A percentile compares a stretch with the other conserved stretches of the same genome.
phyloP scores from a whole-genome alignment of 139 green algal genomes.

The Chlorella sorokiniana region DNA sequence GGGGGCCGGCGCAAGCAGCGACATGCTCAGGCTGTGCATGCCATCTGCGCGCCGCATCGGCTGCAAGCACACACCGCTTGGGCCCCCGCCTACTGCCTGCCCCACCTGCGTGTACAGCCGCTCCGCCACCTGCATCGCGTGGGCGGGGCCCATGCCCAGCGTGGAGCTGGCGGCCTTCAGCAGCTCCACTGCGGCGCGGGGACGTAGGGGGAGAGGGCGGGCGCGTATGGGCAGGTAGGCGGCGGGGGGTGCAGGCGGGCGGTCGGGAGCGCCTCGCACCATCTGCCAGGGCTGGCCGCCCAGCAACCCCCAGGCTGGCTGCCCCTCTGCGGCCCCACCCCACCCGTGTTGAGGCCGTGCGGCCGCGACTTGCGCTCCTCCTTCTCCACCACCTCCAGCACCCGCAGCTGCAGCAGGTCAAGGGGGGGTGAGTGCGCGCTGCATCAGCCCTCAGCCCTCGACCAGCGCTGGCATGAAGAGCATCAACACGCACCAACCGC shows the following conservation, averaged over 20 bases:
- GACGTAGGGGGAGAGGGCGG: not conserved
- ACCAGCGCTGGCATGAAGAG: not conserved
- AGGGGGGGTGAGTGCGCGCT: not conserved
- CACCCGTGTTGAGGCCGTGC: slow-evolving; percentile 77
- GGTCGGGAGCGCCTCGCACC: too few species aligned
- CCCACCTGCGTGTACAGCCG: slow-evolving; percentile 78
- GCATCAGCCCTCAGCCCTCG: not conserved
- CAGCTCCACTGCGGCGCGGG: slow-evolving; percentile 68
- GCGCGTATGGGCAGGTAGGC: too few species aligned
- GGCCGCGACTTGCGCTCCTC: slow-evolving; percentile 67
- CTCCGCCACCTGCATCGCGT: slow-evolving; percentile 86
- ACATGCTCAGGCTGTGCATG: too few species aligned
- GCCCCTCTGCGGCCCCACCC: not conserved
- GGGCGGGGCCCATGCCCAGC: slow-evolving; percentile 78
- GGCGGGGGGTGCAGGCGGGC: too few species aligned
- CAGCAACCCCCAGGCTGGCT: too few species aligned
- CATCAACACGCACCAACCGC: slow-evolving; percentile 22
- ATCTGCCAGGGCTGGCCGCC: too few species aligned
- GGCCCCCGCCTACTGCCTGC: not conserved
- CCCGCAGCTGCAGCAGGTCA: slow-evolving; percentile 35
- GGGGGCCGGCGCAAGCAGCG: too few species aligned
- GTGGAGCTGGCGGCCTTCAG: slow-evolving; percentile 77
- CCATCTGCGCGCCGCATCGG: too few species aligned
- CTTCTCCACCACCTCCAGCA: slow-evolving; percentile 62
- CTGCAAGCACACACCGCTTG: too few species aligned